Evolutionary conservation across 768 basidiomycete genomes (phyloP).

Genomic region (Kwoniella europaea): DNA sequence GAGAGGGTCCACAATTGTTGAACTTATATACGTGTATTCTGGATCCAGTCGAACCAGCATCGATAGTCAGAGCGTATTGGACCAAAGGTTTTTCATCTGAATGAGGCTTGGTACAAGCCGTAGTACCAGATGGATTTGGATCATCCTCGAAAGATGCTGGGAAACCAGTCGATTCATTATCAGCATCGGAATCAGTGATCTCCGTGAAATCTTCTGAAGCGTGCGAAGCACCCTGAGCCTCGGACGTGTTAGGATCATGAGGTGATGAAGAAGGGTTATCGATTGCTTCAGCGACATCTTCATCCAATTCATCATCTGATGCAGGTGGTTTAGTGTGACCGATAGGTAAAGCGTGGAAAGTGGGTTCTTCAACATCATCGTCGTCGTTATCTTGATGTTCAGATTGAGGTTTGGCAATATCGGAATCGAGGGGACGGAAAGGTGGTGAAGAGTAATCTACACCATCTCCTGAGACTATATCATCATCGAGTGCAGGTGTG

Average conservation of each 20-base stretch:
- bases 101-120: slow-evolving; percentile 70
- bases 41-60: slow-evolving; percentile 96
- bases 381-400: slow-evolving; percentile 36
- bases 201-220: slow-evolving; percentile 50
- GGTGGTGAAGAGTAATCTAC: slow-evolving; percentile 54
- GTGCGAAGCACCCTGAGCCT: slow-evolving; percentile 36
- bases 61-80: slow-evolving; percentile 95
- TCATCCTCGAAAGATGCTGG: slow-evolving; percentile 70
- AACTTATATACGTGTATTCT: slow-evolving; percentile 99
- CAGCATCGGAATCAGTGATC: slow-evolving; percentile 35
- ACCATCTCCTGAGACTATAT: slow-evolving; percentile 21
- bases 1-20: slow-evolving; percentile 79
- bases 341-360: slow-evolving; percentile 41
- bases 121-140: slow-evolving; percentile 73
- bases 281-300: slow-evolving; percentile 6
- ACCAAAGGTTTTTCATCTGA: slow-evolving; percentile 66
- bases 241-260: slow-evolving; percentile 38
- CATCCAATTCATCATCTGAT: slow-evolving; percentile 15
- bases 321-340: slow-evolving; percentile 20
- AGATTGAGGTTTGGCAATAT: slow-evolving; percentile 28
- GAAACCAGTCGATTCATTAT: slow-evolving; percentile 18
- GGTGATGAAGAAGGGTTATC: slow-evolving; percentile 14
- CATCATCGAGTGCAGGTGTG: slow-evolving; percentile 38
- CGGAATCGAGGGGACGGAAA: slow-evolving; percentile 48
- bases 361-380: slow-evolving; percentile 40